Percentiles rank a stretch among this genome's conserved stretches.
These are phyloP conservation scores for Rhizopogon roseolus DNA, from an alignment of 768 basidiomycete genomes.

Conservation along the genomic window DNA sequence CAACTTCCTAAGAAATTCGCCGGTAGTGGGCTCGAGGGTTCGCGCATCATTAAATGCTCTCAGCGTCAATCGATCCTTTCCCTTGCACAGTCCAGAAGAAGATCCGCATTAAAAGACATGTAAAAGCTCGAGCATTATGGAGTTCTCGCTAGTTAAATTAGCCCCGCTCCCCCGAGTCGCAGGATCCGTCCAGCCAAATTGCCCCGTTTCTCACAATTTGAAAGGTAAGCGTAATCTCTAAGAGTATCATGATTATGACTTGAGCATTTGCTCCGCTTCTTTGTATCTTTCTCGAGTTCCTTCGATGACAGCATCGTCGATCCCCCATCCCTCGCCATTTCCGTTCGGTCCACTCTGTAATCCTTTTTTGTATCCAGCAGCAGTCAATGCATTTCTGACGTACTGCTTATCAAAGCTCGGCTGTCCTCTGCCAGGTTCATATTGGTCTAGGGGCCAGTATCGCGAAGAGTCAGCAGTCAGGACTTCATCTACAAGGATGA, in stretches of 20 bases:
- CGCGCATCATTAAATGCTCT: no score
- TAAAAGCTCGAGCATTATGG: no score
- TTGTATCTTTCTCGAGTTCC: conserved; percentile 77
- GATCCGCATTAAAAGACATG: no score
- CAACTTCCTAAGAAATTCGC: no score
- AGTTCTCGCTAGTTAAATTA: no score
- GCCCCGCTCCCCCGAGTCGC: no score
- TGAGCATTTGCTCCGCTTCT: conserved; percentile 67
- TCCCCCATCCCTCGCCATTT: conserved; percentile 69
- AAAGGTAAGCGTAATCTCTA: background rate
- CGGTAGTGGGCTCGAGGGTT: no score
- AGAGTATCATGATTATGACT: conserved; percentile 5
- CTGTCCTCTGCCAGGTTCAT: conserved; percentile 71
- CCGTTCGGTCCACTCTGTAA: conserved; percentile 71
- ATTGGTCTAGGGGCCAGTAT: conserved; percentile 85
- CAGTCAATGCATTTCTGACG: conserved; percentile 83
- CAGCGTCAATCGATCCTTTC: no score
- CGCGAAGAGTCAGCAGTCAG: conserved; percentile 96
- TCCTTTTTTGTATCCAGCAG: conserved; percentile 69
- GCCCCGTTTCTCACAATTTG: no score
- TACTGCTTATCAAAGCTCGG: conserved; percentile 98
- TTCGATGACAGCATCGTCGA: conserved; percentile 69
- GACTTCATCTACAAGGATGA: conserved; percentile 92
- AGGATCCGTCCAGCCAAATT: no score
- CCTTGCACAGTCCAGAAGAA: no score